Evolutionary conservation across 495 filamentous ascomycete species (phyloP), one percentile per base, ranked within the genome.

Genomic region (Articulospora tetracladia): DNA sequence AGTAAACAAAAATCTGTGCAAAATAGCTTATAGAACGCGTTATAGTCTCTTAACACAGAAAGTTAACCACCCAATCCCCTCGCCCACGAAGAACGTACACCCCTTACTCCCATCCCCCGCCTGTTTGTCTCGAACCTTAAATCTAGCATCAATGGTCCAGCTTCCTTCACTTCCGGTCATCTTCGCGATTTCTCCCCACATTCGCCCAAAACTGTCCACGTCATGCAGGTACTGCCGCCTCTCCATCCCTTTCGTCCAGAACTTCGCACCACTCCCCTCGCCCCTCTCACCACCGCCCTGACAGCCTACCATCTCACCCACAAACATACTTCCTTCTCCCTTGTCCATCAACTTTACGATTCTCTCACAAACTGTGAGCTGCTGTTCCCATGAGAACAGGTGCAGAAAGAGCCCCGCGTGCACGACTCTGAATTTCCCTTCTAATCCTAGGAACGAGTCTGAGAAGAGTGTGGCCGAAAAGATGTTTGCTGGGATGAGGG

Each of bases 371-470:
- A 80, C 65, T 0, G 63, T 39, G 7, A 82, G 63, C 60, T 88
- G 85, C 7, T 78, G 68, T 0, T 79, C 73, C 66, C 71, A 81
- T n/a, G 59, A 63, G 55, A 86, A 89, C 8, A 87, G 73, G 55
- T 88, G 84, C 50, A 89, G 79, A 63, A 89, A 83, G 0, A 77
- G 76, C 1, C 71, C 70, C 0, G 79, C 74, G 60, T 83, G 77
- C 23, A 86, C 61, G 26, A 88, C 80, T 48, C 86, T 78, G 7
- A 87, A 64, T 39, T 75, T 68, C 6, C 74, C 73, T 4, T 73
- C 60, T 27, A 85, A 64, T 0, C 60, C 58, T 1, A 67, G 65
- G 12, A 77, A 63, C 1, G 39, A 39, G 22, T 55, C 59, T 17
- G 24, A 70, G 73, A 13, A 71, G 58, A 25, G 68, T 53, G 27